Base-by-base conservation (phyloP, 1,284 basidiomycete species). In the Trichosporon faecale region DNA sequence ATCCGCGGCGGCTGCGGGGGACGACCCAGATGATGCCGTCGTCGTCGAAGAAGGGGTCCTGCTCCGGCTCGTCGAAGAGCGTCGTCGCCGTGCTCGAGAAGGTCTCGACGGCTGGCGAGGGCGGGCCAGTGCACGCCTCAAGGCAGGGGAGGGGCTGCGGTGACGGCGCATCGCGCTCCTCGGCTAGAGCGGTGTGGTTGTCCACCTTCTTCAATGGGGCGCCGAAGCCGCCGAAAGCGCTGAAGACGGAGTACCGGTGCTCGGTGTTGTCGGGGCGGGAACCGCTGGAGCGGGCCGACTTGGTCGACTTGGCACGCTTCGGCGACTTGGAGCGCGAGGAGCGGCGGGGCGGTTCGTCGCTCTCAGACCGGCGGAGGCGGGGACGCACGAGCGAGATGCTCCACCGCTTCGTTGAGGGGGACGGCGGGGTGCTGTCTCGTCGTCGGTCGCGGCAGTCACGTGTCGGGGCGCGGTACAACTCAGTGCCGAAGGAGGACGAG, bases 11-110 rank as follows among this genome's bases (percentile, higher is more conserved):
- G 18, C 29, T 33, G 16, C 29, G 57, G 16, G 57, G 57, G 5
- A 61, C 57, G 57, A 61, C 29, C 57, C 57, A 61, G 29, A 61
- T 61, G 57, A 61, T 61, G 57, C 57, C 57, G 18, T 61, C 57
- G 57, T 61, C 57, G 57, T 61, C 57, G 52, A 27, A 16, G 27
- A 31, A 29, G 29, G 27, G 57, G 5, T 61, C 57, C 29, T 8
- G 18, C 40, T 61, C 57, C 29, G 4, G 18, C 40, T 18, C 40
- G 27, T 61, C 57, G 31, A 61, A 33, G 16, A 61, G 57, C 57
- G 57, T 61, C 29, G 57, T 33, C 29, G 57, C 29, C 57, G 57
- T 61, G 27, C 27, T 31, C 16, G 57, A 21, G 29, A 61, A 61
- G 16, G 52, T 57, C 25, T 16, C 29, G 16, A 31, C 27, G 18